Evolutionary conservation across 2,329 filamentous ascomycete species (phyloP).

Genomic region (Esteya vermicola): DNA sequence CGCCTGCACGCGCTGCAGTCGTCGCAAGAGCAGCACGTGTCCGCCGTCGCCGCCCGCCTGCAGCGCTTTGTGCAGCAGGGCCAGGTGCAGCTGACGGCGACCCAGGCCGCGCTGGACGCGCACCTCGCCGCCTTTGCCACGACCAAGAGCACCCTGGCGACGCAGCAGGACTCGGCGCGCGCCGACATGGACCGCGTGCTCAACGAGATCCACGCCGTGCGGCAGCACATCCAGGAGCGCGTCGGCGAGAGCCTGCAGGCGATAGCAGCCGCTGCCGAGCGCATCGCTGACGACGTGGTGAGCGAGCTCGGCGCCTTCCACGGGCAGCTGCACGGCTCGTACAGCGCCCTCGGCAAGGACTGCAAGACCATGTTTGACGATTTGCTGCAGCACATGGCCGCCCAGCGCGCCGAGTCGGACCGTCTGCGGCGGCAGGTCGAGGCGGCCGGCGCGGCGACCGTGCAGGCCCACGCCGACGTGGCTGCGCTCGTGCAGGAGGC

Average conservation of each 20-base stretch:
- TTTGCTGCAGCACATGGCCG: conserved; percentile 56
- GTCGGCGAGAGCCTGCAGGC: conserved; percentile 76
- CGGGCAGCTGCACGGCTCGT: conserved; percentile 65
- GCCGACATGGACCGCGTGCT: conserved; percentile 84
- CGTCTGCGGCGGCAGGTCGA: conserved; percentile 58
- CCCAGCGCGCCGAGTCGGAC: conserved; percentile 66
- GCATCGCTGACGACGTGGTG: conserved; percentile 80
- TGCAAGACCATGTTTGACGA: conserved; percentile 79
- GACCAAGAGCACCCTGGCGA: conserved; percentile 53
- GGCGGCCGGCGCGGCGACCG: conserved; percentile 50
- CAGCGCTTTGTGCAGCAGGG: conserved; percentile 63
- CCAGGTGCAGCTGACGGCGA: conserved; percentile 53
- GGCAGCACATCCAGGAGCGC: conserved; percentile 74
- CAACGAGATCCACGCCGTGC: conserved; percentile 79
- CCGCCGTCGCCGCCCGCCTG: conserved; percentile 56
- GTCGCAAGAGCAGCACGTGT: conserved; percentile 59
- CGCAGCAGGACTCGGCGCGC: conserved; percentile 54
- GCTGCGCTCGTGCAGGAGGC: conserved; percentile 53
- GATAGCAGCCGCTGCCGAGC: conserved; percentile 70
- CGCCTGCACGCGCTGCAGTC: conserved; percentile 58
- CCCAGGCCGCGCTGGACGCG: conserved; percentile 55
- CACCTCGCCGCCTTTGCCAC: conserved; percentile 54
- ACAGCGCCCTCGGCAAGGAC: conserved; percentile 68
- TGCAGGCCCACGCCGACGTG: conserved; percentile 53
- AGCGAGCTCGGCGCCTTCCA: conserved; percentile 78